Evolutionary conservation across 208 protist genomes (phyloP).

Genomic region (Acanthamoeba divionensis): DNA sequence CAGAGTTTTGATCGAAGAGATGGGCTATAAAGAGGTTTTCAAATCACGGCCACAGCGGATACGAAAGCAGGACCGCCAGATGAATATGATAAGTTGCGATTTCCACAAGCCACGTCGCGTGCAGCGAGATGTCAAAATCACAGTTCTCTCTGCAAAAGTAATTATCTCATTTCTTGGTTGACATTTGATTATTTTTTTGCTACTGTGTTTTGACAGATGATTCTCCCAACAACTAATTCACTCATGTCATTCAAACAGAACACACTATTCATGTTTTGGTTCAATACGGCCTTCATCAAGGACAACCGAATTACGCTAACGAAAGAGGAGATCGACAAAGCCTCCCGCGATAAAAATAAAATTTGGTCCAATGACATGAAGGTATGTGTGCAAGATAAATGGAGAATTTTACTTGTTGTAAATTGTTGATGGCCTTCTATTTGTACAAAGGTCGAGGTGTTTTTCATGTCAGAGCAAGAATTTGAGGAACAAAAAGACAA

Average conservation of each 20-base stretch:
- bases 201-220: too few relatives aligned
- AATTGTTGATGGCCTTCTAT: too few relatives aligned
- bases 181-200: too few relatives aligned
- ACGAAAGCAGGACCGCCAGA: slow-evolving; percentile 9
- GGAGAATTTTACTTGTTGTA: too few relatives aligned
- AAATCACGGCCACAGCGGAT: background rate
- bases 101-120: slow-evolving; percentile 1
- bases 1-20: background rate
- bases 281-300: slow-evolving; percentile 13
- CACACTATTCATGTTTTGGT: slow-evolving; percentile 30
- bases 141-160: background rate
- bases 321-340: slow-evolving; percentile 6
- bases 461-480: slow-evolving; percentile 5
- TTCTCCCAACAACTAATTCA: too few relatives aligned
- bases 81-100: background rate
- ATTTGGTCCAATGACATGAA: background rate
- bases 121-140: background rate
- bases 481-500: background rate
- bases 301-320: background rate
- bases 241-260: too few relatives aligned
- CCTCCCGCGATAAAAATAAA: slow-evolving; percentile 21
- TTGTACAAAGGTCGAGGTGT: slow-evolving; percentile 24
- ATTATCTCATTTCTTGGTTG: background rate
- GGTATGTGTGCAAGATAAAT: too few relatives aligned
- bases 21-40: slow-evolving; percentile 19